phyloP scores from a whole-genome alignment of 495 filamentous ascomycete genomes.

The Aspergillus ostianus region DNA sequence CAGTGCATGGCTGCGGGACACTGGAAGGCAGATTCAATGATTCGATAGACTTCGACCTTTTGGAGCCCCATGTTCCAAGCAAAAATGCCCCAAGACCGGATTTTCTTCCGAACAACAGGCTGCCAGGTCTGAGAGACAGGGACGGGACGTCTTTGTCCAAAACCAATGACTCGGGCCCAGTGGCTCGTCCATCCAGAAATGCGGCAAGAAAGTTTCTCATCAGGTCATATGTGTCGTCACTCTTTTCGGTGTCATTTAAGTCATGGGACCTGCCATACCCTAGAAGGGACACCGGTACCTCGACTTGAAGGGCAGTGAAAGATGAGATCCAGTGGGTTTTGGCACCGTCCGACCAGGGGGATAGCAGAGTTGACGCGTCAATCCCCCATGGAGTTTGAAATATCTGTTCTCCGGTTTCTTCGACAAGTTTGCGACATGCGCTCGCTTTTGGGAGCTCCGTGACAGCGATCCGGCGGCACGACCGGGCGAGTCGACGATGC shows the following conservation, averaged over 20 bases:
- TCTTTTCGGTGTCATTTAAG: neutral
- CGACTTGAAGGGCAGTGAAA: constrained; percentile 13
- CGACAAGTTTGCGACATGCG: constrained; percentile 17
- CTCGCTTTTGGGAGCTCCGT: constrained; percentile 12
- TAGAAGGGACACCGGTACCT: constrained; percentile 14
- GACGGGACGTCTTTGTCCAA: constrained; percentile 8
- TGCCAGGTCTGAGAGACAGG: neutral
- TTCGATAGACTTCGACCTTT: neutral
- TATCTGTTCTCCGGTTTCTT: constrained; percentile 1
- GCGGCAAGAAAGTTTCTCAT: constrained; percentile 8
- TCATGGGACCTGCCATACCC: neutral
- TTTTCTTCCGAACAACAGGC: constrained; percentile 5
- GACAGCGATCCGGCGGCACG: constrained; percentile 4
- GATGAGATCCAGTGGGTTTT: constrained; percentile 18
- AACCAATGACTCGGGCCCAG: constrained; percentile 5
- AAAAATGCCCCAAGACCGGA: constrained; percentile 9
- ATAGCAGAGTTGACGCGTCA: constrained; percentile 5
- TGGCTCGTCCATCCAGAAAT: constrained; percentile 10
- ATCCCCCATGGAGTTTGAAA: constrained; percentile 12
- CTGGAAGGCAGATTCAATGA: constrained; percentile 1
- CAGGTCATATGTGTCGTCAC: neutral
- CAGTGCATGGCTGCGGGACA: neutral
- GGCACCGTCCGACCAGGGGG: constrained; percentile 8
- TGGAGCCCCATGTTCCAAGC: constrained; percentile 11
- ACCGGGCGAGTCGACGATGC: neutral